Percentiles rank a stretch among this genome's conserved stretches.
Conservation (phyloP, 441 rosid species). For the Gossypium schwendimanii region DNA sequence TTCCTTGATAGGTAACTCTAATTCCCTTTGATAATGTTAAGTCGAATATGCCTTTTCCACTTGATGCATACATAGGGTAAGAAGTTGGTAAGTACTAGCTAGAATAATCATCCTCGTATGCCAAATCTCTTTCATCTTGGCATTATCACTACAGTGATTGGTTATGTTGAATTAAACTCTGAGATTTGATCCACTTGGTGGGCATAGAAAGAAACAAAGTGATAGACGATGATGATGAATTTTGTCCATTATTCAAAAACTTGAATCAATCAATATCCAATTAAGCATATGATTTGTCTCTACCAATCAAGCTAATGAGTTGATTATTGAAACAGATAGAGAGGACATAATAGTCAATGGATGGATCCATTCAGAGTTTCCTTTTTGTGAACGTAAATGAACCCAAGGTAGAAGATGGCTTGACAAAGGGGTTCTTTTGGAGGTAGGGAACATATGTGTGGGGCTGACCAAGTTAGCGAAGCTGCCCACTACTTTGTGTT, state of each 20-base stretch:
- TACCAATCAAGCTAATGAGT: neutral
- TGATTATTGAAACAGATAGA: slow-evolving; percentile 7
- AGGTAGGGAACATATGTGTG: neutral
- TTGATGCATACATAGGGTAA: too few species aligned
- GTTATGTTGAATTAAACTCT: neutral
- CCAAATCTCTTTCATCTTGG: neutral
- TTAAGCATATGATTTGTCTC: neutral
- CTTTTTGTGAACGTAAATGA: neutral
- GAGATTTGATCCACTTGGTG: neutral
- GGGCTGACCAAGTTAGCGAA: slow-evolving; percentile 14
- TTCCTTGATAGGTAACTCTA: too few species aligned
- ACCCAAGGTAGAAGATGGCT: neutral
- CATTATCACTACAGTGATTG: neutral
- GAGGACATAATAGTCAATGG: neutral
- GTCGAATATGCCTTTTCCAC: too few species aligned
- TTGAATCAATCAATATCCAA: neutral
- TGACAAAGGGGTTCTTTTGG: slow-evolving; percentile 1
- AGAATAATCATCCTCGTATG: neutral
- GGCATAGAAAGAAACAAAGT: neutral
- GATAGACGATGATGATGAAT: neutral
- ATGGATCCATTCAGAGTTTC: neutral
- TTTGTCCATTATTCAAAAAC: neutral
- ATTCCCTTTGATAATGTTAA: too few species aligned
- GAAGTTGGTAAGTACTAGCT: neutral
- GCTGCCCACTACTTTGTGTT: slow-evolving; percentile 12